phyloP scores from a whole-genome alignment of 2,329 filamentous ascomycete species.

The Phaeosphaeriaceae sp. region DNA sequence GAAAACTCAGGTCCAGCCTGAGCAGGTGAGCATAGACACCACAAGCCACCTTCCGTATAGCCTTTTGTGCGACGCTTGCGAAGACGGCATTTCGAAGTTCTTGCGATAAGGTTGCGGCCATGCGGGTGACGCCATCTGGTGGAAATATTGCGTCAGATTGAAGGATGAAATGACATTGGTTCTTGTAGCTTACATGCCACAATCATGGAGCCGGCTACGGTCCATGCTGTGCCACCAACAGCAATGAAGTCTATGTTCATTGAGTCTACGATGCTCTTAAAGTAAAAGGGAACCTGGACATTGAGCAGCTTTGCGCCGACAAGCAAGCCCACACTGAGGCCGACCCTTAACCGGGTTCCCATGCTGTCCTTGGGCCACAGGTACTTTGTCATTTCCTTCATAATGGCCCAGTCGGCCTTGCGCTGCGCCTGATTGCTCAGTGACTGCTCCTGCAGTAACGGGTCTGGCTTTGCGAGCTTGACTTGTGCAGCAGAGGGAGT shows the following conservation, averaged over 20 bases:
- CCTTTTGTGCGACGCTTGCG: constrained; percentile 95
- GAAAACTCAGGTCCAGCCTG: constrained; percentile 88
- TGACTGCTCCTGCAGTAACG: constrained; percentile 68
- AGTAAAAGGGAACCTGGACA: constrained; percentile 98
- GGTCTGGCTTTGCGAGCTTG: constrained; percentile 35
- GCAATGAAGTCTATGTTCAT: constrained; percentile 96
- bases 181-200: constrained; percentile 69
- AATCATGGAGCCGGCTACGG: constrained; percentile 90
- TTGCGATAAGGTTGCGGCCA: constrained; percentile 88
- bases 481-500: constrained; percentile 22
- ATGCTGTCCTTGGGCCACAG: constrained; percentile 92
- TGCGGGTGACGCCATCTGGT: constrained; percentile 79
- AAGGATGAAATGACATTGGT: constrained; percentile 9
- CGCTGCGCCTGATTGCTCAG: constrained; percentile 82
- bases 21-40: constrained; percentile 93
- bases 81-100: constrained; percentile 96
- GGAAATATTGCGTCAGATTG: constrained; percentile 20
- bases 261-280: constrained; percentile 95
- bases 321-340: constrained; percentile 80
- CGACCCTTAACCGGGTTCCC: constrained; percentile 82
- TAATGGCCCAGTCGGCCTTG: constrained; percentile 97
- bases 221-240: constrained; percentile 85
- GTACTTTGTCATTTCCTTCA: constrained; percentile 96
- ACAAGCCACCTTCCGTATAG: constrained; percentile 86
- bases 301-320: constrained; percentile 91